phyloP scores from a whole-genome alignment of 2,329 filamentous ascomycete genomes.

The Diaporthe australafricana region DNA sequence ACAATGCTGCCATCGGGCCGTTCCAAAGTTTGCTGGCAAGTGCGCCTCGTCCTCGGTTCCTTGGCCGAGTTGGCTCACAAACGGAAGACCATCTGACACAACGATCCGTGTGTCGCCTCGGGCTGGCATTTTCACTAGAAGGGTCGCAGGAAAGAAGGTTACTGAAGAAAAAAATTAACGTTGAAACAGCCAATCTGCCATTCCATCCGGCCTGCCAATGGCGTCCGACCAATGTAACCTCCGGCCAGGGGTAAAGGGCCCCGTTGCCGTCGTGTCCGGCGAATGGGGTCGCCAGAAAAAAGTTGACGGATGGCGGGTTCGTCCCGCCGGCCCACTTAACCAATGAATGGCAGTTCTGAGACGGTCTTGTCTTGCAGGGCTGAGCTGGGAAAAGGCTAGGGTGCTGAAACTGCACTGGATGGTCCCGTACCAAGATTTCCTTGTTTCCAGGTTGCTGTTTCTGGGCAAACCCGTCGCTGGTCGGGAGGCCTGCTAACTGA shows the following conservation, averaged over 20 bases:
- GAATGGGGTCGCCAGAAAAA: slow-evolving; percentile 14
- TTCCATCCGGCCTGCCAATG: slow-evolving; percentile 15
- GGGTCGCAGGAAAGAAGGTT: slow-evolving; percentile 4
- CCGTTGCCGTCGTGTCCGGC: neutral
- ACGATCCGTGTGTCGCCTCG: neutral
- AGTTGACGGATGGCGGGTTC: slow-evolving; percentile 16
- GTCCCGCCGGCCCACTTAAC: slow-evolving; percentile 12
- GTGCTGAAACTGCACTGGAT: slow-evolving; percentile 11
- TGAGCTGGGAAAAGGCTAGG: neutral
- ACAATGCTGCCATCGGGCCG: slow-evolving; percentile 10
- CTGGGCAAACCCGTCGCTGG: neutral
- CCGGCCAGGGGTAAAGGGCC: slow-evolving; percentile 15
- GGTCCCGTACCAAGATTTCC: slow-evolving; percentile 14
- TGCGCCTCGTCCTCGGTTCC: neutral
- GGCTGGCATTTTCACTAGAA: slow-evolving; percentile 12
- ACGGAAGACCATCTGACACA: neutral
- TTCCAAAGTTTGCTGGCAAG: neutral
- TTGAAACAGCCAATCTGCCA: slow-evolving; percentile 29
- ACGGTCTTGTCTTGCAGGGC: slow-evolving; percentile 21
- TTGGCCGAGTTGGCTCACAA: neutral
- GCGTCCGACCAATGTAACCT: slow-evolving; percentile 10
- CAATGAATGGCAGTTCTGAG: slow-evolving; percentile 12
- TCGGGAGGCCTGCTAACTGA: neutral
- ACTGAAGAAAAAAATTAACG: slow-evolving; percentile 20
- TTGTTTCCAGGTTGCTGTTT: neutral